Base-by-base conservation (phyloP, 169 alveolate genomes). In the Cryptosporidium sp. region DNA sequence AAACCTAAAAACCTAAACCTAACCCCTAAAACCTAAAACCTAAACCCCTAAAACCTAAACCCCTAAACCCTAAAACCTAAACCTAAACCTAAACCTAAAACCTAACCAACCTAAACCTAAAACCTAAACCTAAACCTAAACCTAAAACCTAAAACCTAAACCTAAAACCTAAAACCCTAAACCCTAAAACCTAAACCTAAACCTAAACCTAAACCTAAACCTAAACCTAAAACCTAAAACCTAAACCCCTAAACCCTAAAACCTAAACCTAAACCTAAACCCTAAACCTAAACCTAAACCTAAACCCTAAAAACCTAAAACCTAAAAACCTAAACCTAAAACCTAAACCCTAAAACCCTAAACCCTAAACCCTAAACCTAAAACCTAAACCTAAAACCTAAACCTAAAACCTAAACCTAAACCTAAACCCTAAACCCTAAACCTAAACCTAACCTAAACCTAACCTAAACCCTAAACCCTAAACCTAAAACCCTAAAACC, bases 121-220 rank as follows among this genome's bases (percentile, higher is more conserved):
- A 37, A 37, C 43, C 43, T 37, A 37, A 37, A 37, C 43, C 43
- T 37, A 37, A 37, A 37, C 43, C 43, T 37, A 37, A 37, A 61
- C 70, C 70, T 61, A 61, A 61, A 61, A 61, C 70, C 70, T 21
- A 16, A 61, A 61, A 61, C 70, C 70, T 26, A 61, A 61, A 61
- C 70, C 70, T 61, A 61, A 61, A 61, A 23, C 70, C 41, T 51
- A 51, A 51, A 51, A 2, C 35, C 43, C 70, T 61, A 61, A 61
- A 61, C 0, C 70, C 41, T 14, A 9, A 61, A 61, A 61, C 70
- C 70, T 61, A 61, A 61, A 61, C 29, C 70, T 26, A 39, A 39
- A 35, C 41, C 41, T 35, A 35, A 35, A 35, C 6, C 45, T 10
- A 7, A 39, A 39, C 6, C 45, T 37, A 37, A 37, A 37, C 41